A percentile compares a stretch with the other conserved stretches of the same genome.
These are phyloP conservation scores for Phyllostachys edulis DNA, from an alignment of 176 grass and related monocot genomes.

Conservation along the genomic window DNA sequence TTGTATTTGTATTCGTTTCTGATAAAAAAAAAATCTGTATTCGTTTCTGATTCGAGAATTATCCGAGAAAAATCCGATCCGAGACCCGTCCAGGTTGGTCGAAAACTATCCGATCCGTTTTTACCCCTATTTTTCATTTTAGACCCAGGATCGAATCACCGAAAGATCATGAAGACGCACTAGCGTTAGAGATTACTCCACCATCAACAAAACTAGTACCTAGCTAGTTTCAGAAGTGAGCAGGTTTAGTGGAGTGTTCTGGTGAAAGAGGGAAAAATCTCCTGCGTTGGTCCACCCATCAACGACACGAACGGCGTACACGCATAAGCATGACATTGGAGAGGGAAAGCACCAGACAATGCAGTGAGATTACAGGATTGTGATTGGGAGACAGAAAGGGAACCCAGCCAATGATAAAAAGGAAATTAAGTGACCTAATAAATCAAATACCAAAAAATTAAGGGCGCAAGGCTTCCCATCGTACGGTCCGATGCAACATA, in stretches of 20 bases:
- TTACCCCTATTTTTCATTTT: too few species aligned
- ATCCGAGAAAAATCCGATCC: too few species aligned
- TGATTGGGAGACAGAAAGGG: not conserved
- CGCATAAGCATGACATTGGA: not conserved
- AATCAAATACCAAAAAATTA: not conserved
- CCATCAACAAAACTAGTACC: not conserved
- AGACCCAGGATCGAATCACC: not conserved
- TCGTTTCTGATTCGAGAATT: too few species aligned
- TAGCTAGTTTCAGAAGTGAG: not conserved
- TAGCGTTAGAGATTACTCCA: not conserved
- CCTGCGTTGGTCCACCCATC: not conserved
- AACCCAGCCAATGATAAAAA: not conserved
- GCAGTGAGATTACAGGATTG: not conserved
- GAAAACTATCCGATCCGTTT: too few species aligned
- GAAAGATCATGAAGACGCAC: not conserved
- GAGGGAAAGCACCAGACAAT: not conserved
- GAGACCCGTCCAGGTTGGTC: too few species aligned
- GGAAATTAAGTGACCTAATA: not conserved
- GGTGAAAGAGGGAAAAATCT: constrained; percentile 27
- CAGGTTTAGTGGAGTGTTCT: constrained; percentile 21
- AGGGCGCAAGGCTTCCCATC: too few species aligned
- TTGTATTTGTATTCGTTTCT: too few species aligned
- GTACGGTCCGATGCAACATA: too few species aligned
- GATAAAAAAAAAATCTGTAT: too few species aligned
- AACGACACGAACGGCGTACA: not conserved